Evolutionary conservation across 495 filamentous ascomycete species (phyloP).

Genomic region (Aspergillus mulundensis): DNA sequence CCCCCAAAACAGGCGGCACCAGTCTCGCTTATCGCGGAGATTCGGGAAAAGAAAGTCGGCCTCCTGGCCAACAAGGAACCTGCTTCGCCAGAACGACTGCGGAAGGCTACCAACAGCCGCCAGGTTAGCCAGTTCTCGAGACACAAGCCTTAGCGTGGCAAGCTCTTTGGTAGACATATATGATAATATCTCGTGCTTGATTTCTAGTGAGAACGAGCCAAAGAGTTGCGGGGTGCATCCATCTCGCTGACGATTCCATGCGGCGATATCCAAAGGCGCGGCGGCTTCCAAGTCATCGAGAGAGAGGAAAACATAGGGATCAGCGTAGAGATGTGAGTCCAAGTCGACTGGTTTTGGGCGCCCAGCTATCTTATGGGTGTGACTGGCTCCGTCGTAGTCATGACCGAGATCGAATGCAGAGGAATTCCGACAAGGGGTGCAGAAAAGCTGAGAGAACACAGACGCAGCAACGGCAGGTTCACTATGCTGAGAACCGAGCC

Average conservation of each 20-base stretch:
- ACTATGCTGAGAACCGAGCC: constrained; percentile 7
- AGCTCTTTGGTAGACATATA: constrained; percentile 9
- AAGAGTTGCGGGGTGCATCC: background rate
- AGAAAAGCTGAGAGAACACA: constrained; percentile 14
- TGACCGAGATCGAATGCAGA: constrained; percentile 17
- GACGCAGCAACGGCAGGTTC: constrained; percentile 4
- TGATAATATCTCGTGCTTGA: constrained; percentile 10
- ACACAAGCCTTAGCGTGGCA: constrained; percentile 6
- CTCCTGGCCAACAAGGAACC: constrained; percentile 20
- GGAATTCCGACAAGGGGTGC: constrained; percentile 3
- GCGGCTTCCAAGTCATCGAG: constrained; percentile 5
- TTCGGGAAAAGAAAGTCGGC: constrained; percentile 18
- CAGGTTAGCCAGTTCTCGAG: constrained; percentile 4
- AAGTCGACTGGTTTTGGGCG: background rate
- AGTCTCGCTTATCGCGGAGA: constrained; percentile 1
- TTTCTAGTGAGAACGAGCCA: constrained; percentile 2
- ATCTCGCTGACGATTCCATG: background rate
- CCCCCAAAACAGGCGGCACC: constrained; percentile 14
- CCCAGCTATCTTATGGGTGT: constrained; percentile 7
- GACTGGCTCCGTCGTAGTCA: constrained; percentile 13
- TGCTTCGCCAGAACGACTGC: constrained; percentile 17
- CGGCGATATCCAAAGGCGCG: background rate
- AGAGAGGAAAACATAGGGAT: constrained; percentile 14
- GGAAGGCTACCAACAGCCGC: background rate
- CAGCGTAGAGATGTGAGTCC: constrained; percentile 11